Conservation (phyloP, 169 alveolate species). For the Plasmodium vinckei region DNA sequence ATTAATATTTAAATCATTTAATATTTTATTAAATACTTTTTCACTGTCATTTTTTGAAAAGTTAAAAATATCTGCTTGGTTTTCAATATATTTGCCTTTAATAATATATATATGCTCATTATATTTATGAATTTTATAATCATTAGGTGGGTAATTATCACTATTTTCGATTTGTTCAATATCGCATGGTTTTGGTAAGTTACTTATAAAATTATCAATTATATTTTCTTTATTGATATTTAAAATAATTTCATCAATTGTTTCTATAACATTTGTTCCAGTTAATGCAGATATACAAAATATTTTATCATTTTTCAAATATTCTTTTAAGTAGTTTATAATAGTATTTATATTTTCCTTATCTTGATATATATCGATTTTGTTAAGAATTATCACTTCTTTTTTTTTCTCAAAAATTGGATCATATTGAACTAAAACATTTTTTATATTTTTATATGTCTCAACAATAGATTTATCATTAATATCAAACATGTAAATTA, state of each 20-base stretch:
- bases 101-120: slow-evolving; percentile 79
- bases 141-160: slow-evolving; percentile 78
- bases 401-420: slow-evolving; percentile 22
- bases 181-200: slow-evolving; percentile 52
- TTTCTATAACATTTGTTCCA: slow-evolving; percentile 67
- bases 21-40: slow-evolving; percentile 52
- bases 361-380: slow-evolving; percentile 72
- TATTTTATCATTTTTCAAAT: slow-evolving; percentile 37
- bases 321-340: slow-evolving; percentile 34
- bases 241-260: slow-evolving; percentile 44
- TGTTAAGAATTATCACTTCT: slow-evolving; percentile 76
- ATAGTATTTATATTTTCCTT: slow-evolving; percentile 12
- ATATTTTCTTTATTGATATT: slow-evolving; percentile 21
- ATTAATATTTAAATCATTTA: slow-evolving; percentile 61
- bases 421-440: slow-evolving; percentile 55
- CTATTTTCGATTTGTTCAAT: slow-evolving; percentile 78
- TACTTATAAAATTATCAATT: slow-evolving; percentile 33
- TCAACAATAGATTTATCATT: slow-evolving; percentile 40
- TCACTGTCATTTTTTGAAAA: slow-evolving; percentile 74
- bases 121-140: slow-evolving; percentile 76
- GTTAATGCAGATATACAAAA: slow-evolving; percentile 71
- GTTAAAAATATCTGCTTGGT: slow-evolving; percentile 83
- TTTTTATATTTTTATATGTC: slow-evolving; percentile 51
- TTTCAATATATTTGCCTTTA: slow-evolving; percentile 79
- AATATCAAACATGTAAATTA: slow-evolving; percentile 73